These are phyloP conservation scores for Malus hybrid DNA, from an alignment of 331 rosid species.

Conservation along the genomic window DNA sequence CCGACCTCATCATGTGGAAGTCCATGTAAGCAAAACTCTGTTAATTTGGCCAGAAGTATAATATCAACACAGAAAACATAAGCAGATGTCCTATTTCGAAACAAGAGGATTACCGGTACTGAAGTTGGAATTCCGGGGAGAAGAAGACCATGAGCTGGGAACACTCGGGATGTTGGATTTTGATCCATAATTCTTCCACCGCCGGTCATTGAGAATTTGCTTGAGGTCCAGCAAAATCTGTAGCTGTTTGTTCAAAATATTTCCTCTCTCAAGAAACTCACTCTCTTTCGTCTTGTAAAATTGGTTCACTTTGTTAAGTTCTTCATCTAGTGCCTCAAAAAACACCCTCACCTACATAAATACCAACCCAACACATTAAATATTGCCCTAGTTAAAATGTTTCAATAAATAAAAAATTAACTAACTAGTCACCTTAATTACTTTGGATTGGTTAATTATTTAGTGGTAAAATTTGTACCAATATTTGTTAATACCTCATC, in stretches of 20 bases:
- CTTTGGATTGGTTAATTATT: not conserved
- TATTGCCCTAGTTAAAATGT: not conserved
- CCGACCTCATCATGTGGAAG: not conserved
- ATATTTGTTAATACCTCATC: conserved; percentile 47
- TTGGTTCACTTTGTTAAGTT: conserved; percentile 70
- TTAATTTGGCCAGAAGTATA: not conserved
- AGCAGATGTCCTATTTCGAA: not conserved
- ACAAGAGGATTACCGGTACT: conserved; percentile 28
- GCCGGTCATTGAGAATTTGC: conserved; percentile 32
- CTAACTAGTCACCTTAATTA: not conserved
- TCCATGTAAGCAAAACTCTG: not conserved
- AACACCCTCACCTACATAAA: conserved; percentile 45
- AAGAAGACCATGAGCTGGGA: conserved; percentile 38
- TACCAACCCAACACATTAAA: not conserved
- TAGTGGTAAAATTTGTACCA: not conserved
- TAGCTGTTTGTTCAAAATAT: conserved; percentile 50
- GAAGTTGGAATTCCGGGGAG: conserved; percentile 37
- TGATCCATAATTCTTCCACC: conserved; percentile 24
- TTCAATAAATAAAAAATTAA: not conserved
- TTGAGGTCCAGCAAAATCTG: conserved; percentile 48
- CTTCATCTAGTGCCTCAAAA: conserved; percentile 56
- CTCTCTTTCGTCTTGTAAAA: conserved; percentile 53
- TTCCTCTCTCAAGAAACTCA: conserved; percentile 67
- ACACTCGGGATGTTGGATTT: conserved; percentile 13
- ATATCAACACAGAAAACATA: not conserved